Conservation (phyloP, 2,329 filamentous ascomycete genomes). For the Teratosphaeriaceae sp. region DNA sequence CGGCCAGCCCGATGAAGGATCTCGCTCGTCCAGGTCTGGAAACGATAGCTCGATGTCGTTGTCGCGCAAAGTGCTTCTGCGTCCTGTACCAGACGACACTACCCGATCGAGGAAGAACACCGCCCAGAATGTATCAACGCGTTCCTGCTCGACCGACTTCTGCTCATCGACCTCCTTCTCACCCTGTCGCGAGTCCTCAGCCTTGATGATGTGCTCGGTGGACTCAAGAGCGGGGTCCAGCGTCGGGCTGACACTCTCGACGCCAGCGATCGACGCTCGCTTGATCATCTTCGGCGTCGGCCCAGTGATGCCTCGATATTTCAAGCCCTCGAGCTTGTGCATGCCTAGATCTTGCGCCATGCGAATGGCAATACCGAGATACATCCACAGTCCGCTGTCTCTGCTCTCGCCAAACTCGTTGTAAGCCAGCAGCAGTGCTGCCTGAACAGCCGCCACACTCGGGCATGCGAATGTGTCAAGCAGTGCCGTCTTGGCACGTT, state of each 20-base stretch:
- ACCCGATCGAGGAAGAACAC: slow-evolving; percentile 83
- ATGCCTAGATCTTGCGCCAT: slow-evolving; percentile 75
- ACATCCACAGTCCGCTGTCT: slow-evolving; percentile 91
- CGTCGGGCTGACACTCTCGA: slow-evolving; percentile 25
- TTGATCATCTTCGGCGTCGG: slow-evolving; percentile 52
- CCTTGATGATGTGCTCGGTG: neutral
- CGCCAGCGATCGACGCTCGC: slow-evolving; percentile 21
- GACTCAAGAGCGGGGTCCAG: neutral
- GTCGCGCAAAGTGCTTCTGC: slow-evolving; percentile 75
- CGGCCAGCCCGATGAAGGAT: slow-evolving; percentile 59
- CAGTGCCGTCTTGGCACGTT: slow-evolving; percentile 73
- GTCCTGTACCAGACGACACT: slow-evolving; percentile 79
- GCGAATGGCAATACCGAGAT: slow-evolving; percentile 77
- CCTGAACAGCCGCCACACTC: slow-evolving; percentile 75
- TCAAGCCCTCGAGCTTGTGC: slow-evolving; percentile 71
- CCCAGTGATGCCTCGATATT: slow-evolving; percentile 48
- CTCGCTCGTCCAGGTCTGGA: slow-evolving; percentile 47
- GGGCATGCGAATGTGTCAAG: slow-evolving; percentile 79
- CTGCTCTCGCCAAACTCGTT: slow-evolving; percentile 84
- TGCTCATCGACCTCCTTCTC: slow-evolving; percentile 40
- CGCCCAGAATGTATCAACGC: slow-evolving; percentile 83
- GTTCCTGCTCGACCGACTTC: slow-evolving; percentile 68
- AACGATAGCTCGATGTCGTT: slow-evolving; percentile 79
- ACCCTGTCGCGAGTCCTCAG: slow-evolving; percentile 36
- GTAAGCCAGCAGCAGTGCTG: slow-evolving; percentile 76